These are phyloP conservation scores for Pleurotus cornucopiae DNA, from an alignment of 768 basidiomycete genomes.

Conservation along the genomic window DNA sequence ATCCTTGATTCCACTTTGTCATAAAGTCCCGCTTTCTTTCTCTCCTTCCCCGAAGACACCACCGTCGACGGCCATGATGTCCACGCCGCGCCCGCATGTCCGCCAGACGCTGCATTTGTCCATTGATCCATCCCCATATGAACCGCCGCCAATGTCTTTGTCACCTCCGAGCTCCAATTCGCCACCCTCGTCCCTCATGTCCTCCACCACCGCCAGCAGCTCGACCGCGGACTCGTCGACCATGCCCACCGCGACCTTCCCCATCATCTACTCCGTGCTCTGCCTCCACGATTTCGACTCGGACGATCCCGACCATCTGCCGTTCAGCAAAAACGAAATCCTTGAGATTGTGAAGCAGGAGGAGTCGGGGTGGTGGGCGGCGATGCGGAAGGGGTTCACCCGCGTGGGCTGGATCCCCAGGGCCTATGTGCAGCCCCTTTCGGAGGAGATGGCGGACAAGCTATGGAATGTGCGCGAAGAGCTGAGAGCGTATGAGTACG, in stretches of 20 bases:
- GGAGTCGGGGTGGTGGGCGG: slow-evolving; percentile 80
- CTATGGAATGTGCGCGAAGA: slow-evolving; percentile 40
- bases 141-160: slow-evolving; percentile 23
- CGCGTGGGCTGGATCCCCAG: slow-evolving; percentile 74
- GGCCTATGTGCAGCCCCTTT: slow-evolving; percentile 58
- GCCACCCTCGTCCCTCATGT: slow-evolving; percentile 28
- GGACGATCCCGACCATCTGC: slow-evolving; percentile 55
- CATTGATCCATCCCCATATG: slow-evolving; percentile 30
- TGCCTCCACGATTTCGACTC: slow-evolving; percentile 69
- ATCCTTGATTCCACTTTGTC: background rate
- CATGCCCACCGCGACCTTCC: slow-evolving; percentile 10
- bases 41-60: background rate
- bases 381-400: slow-evolving; percentile 49
- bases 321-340: slow-evolving; percentile 64
- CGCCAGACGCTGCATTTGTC: slow-evolving; percentile 38
- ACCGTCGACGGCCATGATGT: slow-evolving; percentile 15
- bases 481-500: slow-evolving; percentile 41
- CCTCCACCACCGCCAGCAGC: slow-evolving; percentile 24
- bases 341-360: slow-evolving; percentile 66
- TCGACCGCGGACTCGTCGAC: slow-evolving; percentile 23
- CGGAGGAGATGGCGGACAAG: slow-evolving; percentile 45
- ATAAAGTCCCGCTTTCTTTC: background rate
- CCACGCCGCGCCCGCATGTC: slow-evolving; percentile 28
- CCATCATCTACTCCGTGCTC: slow-evolving; percentile 46
- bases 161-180: slow-evolving; percentile 22